Base-by-base conservation (phyloP, 176 grass and related monocot species). In the Canna indica region DNA sequence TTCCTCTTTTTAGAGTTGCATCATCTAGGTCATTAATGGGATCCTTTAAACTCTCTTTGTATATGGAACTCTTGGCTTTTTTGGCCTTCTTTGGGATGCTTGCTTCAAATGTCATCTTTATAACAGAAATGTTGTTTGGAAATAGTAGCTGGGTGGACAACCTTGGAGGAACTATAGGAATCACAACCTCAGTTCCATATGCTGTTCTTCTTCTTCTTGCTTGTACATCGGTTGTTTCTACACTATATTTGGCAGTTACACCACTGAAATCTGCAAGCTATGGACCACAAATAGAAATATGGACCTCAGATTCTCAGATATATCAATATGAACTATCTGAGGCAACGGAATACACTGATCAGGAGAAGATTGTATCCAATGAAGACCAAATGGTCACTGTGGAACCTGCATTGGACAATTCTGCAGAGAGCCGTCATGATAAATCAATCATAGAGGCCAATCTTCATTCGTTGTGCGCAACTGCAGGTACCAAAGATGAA, bases 1-100 rank as follows among this genome's bases (percentile, higher is more conserved):
- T 94, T 54, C 95, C 95, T 27, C 86, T 99, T 78, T 94, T 99
- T 71, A 85, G 90, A 54, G 70, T 94, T 77, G 86, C 90, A 58
- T 99, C 95, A 22, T 99, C 90, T 32, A 94, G 79, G 77, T 67
- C 73, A 44, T 81, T 99, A 80, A 99, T 99, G 95, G 84, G 89
- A 34, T 17, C 61, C 73, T 75, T 90, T 60, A 93, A 84, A 77
- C 78, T 99, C 44, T 85, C 86, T 61, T 78, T 77, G 69, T 87
- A 80, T 81, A 76, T 94, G 78, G 90, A 99, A 77, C 84, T 90
- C 70, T 83, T 88, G 76, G 71, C 69, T 30, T 85, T 99, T 57
- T 78, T 90, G 63, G 82, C 90, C 33, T 94, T 99, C 83, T 71
- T 94, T n/a, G 78, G 80, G 47, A 86, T 94, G 82, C 80, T 99